These are phyloP conservation scores for Scutellaria galericulata DNA, from an alignment of 257 asterid genomes.

Conservation along the genomic window DNA sequence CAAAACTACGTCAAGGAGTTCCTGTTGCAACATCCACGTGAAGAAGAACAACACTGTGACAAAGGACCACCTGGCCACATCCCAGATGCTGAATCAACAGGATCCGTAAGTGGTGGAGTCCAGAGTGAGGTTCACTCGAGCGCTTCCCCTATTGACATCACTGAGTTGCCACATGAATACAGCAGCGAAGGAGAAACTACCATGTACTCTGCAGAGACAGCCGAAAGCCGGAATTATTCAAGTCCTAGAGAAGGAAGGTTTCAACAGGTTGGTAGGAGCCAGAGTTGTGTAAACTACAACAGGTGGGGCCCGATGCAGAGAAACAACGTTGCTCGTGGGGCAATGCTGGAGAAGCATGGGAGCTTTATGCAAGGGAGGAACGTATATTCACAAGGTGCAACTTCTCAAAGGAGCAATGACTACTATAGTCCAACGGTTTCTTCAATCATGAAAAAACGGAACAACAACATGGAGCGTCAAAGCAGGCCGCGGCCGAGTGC, in stretches of 20 bases:
- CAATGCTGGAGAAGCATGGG: slow-evolving; percentile 68
- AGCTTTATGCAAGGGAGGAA: slow-evolving; percentile 69
- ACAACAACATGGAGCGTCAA: slow-evolving; percentile 55
- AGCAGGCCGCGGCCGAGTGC: slow-evolving; percentile 61
- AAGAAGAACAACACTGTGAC: slow-evolving; percentile 40
- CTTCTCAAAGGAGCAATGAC: slow-evolving; percentile 87
- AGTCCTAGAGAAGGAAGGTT: slow-evolving; percentile 72
- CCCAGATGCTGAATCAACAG: slow-evolving; percentile 76
- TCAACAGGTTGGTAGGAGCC: slow-evolving; percentile 86
- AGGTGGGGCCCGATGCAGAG: slow-evolving; percentile 78
- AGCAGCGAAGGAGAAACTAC: slow-evolving; percentile 98
- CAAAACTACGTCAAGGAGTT: slow-evolving; percentile 46
- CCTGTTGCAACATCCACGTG: slow-evolving; percentile 28
- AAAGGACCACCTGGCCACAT: slow-evolving; percentile 43
- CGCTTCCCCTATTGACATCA: slow-evolving; percentile 55
- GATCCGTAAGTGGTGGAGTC: slow-evolving; percentile 83
- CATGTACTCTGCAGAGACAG: slow-evolving; percentile 99
- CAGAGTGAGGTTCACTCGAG: slow-evolving; percentile 70
- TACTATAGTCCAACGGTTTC: slow-evolving; percentile 91
- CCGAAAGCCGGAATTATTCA: slow-evolving; percentile 83
- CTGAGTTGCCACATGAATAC: slow-evolving; percentile 58
- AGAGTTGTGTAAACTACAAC: slow-evolving; percentile 81
- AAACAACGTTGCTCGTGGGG: slow-evolving; percentile 61
- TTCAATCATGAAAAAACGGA: slow-evolving; percentile 89
- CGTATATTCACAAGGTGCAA: slow-evolving; percentile 81